Conservation (phyloP, 2,329 filamentous ascomycete genomes). For the Diplodia seriata region DNA sequence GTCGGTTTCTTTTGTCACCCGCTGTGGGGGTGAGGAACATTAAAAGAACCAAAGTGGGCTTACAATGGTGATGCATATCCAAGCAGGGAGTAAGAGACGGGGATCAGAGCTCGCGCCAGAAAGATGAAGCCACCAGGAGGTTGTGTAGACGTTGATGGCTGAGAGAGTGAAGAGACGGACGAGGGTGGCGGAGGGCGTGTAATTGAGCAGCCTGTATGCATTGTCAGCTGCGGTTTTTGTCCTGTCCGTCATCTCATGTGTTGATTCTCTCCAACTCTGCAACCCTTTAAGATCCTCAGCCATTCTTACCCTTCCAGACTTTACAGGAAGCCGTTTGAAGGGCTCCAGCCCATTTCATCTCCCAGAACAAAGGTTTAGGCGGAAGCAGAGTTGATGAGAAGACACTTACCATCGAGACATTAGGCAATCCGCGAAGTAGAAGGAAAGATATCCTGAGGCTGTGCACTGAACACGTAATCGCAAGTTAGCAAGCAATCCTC, state of each 20-base stretch:
- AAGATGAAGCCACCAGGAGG: conserved; percentile 40
- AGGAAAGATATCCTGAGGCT: conserved; percentile 78
- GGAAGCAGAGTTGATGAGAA: not conserved
- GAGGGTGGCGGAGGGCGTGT: conserved; percentile 77
- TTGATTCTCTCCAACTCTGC: not conserved
- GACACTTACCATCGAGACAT: conserved; percentile 76
- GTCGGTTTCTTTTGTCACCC: too few species aligned
- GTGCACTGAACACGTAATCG: conserved; percentile 63
- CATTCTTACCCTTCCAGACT: not conserved
- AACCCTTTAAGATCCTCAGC: not conserved
- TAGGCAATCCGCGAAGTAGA: conserved; percentile 83
- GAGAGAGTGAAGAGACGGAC: conserved; percentile 69
- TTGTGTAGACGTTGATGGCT: conserved; percentile 55
- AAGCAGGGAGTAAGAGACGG: conserved; percentile 30
- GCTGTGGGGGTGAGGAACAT: conserved; percentile 28
- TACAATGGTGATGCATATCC: conserved; percentile 58
- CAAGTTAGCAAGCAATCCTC: not conserved
- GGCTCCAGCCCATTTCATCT: too few species aligned
- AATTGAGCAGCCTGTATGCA: conserved; percentile 75
- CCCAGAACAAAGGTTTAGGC: not conserved
- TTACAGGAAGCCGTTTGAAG: not conserved
- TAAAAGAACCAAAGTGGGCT: conserved; percentile 49
- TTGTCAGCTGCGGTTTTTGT: not conserved
- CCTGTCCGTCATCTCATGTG: not conserved
- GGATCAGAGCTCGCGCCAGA: conserved; percentile 38